Evolutionary conservation across 2,329 filamentous ascomycete genomes (phyloP).

Genomic region (Chrysosporium queenslandicum): DNA sequence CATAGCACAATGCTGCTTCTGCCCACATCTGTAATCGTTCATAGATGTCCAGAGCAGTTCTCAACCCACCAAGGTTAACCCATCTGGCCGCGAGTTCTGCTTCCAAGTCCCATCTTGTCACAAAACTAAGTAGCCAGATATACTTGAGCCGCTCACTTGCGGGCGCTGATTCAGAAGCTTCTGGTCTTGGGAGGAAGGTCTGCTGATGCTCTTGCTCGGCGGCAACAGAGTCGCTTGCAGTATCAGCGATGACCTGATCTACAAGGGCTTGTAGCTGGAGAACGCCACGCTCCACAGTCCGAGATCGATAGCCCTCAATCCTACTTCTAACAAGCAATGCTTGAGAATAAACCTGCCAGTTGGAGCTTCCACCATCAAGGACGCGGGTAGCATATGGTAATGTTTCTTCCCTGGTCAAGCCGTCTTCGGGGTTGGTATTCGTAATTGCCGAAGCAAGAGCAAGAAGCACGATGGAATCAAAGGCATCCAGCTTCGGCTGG

Average conservation of each 20-base stretch:
- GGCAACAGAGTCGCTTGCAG: slow-evolving; percentile 39
- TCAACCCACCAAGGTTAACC: slow-evolving; percentile 75
- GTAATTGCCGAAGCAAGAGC: slow-evolving; percentile 72
- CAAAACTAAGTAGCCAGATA: slow-evolving; percentile 71
- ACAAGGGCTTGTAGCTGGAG: slow-evolving; percentile 90
- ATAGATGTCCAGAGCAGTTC: slow-evolving; percentile 91
- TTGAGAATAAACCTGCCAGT: slow-evolving; percentile 97
- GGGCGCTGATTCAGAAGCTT: slow-evolving; percentile 54
- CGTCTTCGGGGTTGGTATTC: slow-evolving; percentile 75
- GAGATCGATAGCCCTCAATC: slow-evolving; percentile 76
- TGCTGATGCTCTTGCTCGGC: slow-evolving; percentile 42
- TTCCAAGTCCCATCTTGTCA: slow-evolving; percentile 87
- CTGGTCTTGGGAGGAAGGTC: slow-evolving; percentile 70
- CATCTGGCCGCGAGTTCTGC: slow-evolving; percentile 88
- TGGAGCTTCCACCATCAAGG: slow-evolving; percentile 76
- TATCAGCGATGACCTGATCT: slow-evolving; percentile 89
- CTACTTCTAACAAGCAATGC: slow-evolving; percentile 79
- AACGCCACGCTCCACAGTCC: slow-evolving; percentile 80
- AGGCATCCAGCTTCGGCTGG: slow-evolving; percentile 68
- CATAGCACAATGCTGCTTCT: slow-evolving; percentile 84
- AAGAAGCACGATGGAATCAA: slow-evolving; percentile 85
- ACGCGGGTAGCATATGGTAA: slow-evolving; percentile 84
- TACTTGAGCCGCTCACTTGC: slow-evolving; percentile 68
- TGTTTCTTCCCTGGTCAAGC: slow-evolving; percentile 85
- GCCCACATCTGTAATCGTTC: slow-evolving; percentile 89